phyloP scores from a whole-genome alignment of 2,329 filamentous ascomycete species.

The Curvularia eragrostidis region DNA sequence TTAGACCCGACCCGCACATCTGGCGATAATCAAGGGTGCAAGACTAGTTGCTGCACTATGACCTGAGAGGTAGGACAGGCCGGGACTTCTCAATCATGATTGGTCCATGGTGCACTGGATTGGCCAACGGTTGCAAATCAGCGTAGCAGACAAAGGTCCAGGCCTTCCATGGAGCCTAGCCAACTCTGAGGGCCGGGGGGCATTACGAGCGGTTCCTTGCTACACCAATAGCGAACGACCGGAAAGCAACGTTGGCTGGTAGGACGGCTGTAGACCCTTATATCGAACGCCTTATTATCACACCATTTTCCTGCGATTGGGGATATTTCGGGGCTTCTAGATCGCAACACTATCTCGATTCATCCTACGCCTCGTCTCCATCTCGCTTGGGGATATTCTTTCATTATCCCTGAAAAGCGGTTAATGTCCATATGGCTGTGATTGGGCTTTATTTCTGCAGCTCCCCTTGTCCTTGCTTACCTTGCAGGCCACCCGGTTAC shows the following conservation, averaged over 20 bases:
- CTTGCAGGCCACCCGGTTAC: neutral
- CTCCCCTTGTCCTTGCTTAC: neutral
- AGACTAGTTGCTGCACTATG: neutral
- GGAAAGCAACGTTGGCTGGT: neutral
- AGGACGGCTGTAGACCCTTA: neutral
- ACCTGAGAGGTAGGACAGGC: neutral
- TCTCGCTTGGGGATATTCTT: neutral
- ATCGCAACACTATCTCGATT: neutral
- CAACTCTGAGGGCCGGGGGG: neutral
- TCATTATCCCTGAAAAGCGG: neutral
- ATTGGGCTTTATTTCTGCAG: neutral
- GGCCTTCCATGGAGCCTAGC: neutral
- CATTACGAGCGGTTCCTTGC: neutral
- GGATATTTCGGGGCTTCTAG: conserved; percentile 1
- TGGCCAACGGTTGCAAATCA: neutral
- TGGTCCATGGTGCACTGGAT: neutral
- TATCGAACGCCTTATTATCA: neutral
- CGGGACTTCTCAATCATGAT: neutral
- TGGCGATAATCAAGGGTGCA: neutral
- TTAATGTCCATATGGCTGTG: neutral
- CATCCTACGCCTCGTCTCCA: neutral
- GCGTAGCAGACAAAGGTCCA: neutral
- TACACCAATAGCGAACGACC: neutral
- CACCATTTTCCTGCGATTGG: neutral
- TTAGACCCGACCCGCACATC: neutral